Percentiles rank a stretch among this genome's conserved stretches.
Evolutionary conservation across 768 basidiomycete genomes (phyloP).

Genomic region (Chalciporus piperatus): DNA sequence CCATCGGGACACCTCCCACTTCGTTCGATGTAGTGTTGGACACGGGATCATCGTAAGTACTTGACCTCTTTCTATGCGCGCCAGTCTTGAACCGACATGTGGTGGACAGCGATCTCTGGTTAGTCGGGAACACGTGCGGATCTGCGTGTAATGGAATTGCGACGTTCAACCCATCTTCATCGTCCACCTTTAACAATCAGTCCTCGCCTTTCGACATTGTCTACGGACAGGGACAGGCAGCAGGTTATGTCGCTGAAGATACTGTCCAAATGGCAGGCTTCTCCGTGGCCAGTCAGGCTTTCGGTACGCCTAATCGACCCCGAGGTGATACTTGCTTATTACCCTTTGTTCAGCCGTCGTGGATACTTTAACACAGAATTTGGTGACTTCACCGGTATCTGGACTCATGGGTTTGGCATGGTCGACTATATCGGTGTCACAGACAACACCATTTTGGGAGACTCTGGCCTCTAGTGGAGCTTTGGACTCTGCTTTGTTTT

Average conservation of each 20-base stretch:
- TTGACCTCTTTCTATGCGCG: neutral
- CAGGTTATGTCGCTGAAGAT: constrained; percentile 45
- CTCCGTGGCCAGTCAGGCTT: constrained; percentile 43
- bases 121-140: constrained; percentile 36
- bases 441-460: constrained; percentile 51
- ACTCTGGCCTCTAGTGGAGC: constrained; percentile 37
- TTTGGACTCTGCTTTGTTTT: constrained; percentile 39
- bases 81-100: neutral
- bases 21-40: constrained; percentile 51
- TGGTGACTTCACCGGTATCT: constrained; percentile 46
- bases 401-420: constrained; percentile 58
- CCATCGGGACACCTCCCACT: constrained; percentile 45
- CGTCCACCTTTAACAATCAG: constrained; percentile 36
- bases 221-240: constrained; percentile 49
- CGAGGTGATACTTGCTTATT: neutral
- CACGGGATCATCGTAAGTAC: constrained; percentile 42
- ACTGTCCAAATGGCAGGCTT: constrained; percentile 52
- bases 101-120: constrained; percentile 48
- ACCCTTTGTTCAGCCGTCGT: constrained; percentile 34
- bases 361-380: constrained; percentile 31
- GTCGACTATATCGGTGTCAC: constrained; percentile 40
- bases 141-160: constrained; percentile 29
- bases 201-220: constrained; percentile 38
- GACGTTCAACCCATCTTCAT: constrained; percentile 34
- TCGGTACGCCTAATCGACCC: constrained; percentile 28